These are phyloP conservation scores for Auriculariales sp. DNA, from an alignment of 768 basidiomycete genomes.

Conservation along the genomic window DNA sequence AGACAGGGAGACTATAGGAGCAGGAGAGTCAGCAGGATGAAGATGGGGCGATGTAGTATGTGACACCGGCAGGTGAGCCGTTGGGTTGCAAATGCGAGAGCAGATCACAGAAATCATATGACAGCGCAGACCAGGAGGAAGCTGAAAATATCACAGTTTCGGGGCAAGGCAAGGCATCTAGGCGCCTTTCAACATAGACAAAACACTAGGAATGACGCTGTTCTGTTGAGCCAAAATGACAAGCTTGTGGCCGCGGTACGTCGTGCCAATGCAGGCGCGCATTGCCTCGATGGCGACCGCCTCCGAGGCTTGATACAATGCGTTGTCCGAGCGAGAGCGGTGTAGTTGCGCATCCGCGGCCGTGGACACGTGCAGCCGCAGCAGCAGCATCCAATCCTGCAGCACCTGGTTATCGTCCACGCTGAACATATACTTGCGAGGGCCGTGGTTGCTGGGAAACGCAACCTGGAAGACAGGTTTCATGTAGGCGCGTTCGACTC, in stretches of 20 bases:
- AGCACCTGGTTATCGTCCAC: constrained; percentile 41
- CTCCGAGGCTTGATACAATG: neutral
- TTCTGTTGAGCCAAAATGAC: neutral
- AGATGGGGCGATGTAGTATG: neutral
- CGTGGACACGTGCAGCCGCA: neutral
- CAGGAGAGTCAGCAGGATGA: neutral
- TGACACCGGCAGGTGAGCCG: neutral
- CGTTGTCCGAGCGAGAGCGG: neutral
- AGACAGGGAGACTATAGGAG: neutral
- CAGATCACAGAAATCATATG: neutral
- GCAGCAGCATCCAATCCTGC: neutral
- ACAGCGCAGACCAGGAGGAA: neutral
- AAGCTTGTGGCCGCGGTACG: neutral
- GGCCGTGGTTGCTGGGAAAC: constrained; percentile 56
- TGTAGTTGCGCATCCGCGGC: neutral
- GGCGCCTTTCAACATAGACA: neutral
- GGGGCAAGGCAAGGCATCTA: neutral
- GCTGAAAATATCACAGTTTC: neutral
- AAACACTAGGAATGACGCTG: neutral
- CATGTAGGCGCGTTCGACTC: constrained; percentile 90
- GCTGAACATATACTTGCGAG: constrained; percentile 90
- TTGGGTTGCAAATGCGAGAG: neutral
- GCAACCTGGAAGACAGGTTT: constrained; percentile 89
- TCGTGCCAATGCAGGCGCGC: neutral
- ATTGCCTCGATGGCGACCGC: neutral